Evolutionary conservation across 352 stramenopile genomes (phyloP), one percentile per base, ranked within the genome.

Genomic region (Globisporangium camurandrum): DNA sequence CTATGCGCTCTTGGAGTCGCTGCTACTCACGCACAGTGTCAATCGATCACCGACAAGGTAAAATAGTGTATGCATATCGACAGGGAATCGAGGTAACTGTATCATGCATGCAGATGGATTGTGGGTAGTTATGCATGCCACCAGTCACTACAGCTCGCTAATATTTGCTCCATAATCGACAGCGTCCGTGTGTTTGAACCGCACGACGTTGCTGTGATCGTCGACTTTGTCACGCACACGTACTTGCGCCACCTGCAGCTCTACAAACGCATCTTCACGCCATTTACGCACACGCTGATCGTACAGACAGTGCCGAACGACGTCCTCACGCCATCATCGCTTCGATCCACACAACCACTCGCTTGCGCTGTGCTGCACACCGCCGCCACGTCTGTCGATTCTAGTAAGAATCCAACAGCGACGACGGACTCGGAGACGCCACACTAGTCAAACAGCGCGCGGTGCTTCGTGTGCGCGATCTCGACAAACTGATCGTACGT

Each of bases 401-500:
- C n/a, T n/a, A n/a, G n/a, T n/a, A n/a, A n/a, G n/a, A n/a, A n/a
- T 26, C 41, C 30, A 2, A 34, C 30, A 34, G 54, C 43, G 40
- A 26, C 14, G 38, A 23, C 38, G 27, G 38, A 27, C 6, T n/a
- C n/a, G 17, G 27, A 23, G 41, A 42, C 31, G 36, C 17, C 4
- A 12, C 16, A 19, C 64, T 85, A 90, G 44, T 75, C 66, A 61
- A 93, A 93, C 41, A 93, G 52, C 11, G 61, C 37, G 30, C 73
- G 72, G 59, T 76, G 87, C 58, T 93, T 92, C 61, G 54, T 60
- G 54, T 89, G 75, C 31, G 77, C 66, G 24, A 92, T 59, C 55
- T 86, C 56, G 49, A 93, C 75, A 45, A 92, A 70, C 61, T 92
- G 80, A 52, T 93, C 71, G 62, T 93, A 93, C 46, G 70, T 86